Evolutionary conservation across 1,139 yeast genomes (phyloP), one percentile per base, ranked within the genome.

Genomic region (Geotrichum phurueaensis): DNA sequence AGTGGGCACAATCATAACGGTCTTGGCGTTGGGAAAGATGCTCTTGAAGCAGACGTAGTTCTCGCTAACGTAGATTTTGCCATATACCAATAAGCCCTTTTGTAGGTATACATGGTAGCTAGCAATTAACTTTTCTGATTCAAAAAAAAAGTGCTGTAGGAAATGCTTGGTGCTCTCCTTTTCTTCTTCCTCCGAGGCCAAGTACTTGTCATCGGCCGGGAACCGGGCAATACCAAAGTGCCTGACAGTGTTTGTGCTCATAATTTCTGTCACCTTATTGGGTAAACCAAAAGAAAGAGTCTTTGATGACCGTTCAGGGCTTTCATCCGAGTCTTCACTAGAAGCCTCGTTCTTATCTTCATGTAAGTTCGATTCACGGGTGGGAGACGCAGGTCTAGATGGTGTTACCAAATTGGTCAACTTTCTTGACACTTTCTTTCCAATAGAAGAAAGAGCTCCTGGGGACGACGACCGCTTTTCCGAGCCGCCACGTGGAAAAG

Each of bases 1-100:
- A 55, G 88, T 74, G 0, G 98, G 98, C 18, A 92, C 73, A 15
- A 90, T 83, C 96, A 92, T 89, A 64, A 82, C 82, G 1, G 95
- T 87, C 49, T 83, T 81, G 0, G 87, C 81, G 0, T 96, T 96
- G 0, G 96, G 96, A 6, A 90, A 70, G 53, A 89, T 76, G 58
- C 96, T 86, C 63, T 96, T 78, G 73, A 88, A 92, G 65, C 97
- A 91, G 20, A 92, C 71, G 63, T 80, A 83, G 48, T 78, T 79
- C 27, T 80, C 78, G 0, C 96, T 89, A 22, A 92, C 70, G 68
- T 90, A 90, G 2, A 92, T 70, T 69, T 89, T 89, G 2, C 98
- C 98, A 73, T 88, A 88, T 5, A 86, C 77, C 0, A 97, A 96
- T n/a, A 89, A 73, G 1, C 87, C 81, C 65, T 87, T 82, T 63